Evolutionary conservation across 2,329 filamentous ascomycete species (phyloP).

Genomic region (Paraphaeosphaeria minitans): DNA sequence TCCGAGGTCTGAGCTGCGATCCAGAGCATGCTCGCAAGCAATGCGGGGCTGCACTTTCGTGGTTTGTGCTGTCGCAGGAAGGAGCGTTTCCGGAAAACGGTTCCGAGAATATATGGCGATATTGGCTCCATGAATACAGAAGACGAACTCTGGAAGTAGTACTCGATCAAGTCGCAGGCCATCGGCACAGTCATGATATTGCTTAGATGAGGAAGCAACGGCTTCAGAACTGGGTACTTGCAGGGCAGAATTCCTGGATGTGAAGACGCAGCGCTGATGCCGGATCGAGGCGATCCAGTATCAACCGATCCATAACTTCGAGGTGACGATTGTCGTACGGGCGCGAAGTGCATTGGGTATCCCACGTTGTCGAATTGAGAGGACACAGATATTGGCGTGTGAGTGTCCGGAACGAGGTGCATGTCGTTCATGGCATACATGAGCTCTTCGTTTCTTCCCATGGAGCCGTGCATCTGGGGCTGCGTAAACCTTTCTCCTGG

Average conservation of each 20-base stretch:
- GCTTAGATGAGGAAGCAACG: conserved; percentile 78
- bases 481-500: conserved; percentile 31
- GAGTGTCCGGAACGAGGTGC: conserved; percentile 37
- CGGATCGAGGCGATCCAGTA: conserved; percentile 44
- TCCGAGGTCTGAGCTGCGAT: conserved; percentile 91
- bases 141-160: conserved; percentile 89
- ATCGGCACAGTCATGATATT: conserved; percentile 78
- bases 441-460: conserved; percentile 41
- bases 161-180: conserved; percentile 86
- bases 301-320: conserved; percentile 44
- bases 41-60: conserved; percentile 78
- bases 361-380: conserved; percentile 39
- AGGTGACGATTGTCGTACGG: conserved; percentile 40
- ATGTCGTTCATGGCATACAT: conserved; percentile 47
- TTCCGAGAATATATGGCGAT: conserved; percentile 87
- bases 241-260: conserved; percentile 37
- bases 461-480: conserved; percentile 37
- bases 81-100: conserved; percentile 85
- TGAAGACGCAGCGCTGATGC: conserved; percentile 40
- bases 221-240: conserved; percentile 84
- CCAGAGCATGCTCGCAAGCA: conserved; percentile 95
- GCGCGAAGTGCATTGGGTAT: conserved; percentile 40
- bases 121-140: conserved; percentile 85
- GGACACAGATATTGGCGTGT: conserved; percentile 35
- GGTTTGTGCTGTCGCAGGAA: conserved; percentile 85